Evolutionary conservation across 129 eudicot species (phyloP), one percentile per base, ranked within the genome.

Genomic region (Chrysanthemum makinoi): DNA sequence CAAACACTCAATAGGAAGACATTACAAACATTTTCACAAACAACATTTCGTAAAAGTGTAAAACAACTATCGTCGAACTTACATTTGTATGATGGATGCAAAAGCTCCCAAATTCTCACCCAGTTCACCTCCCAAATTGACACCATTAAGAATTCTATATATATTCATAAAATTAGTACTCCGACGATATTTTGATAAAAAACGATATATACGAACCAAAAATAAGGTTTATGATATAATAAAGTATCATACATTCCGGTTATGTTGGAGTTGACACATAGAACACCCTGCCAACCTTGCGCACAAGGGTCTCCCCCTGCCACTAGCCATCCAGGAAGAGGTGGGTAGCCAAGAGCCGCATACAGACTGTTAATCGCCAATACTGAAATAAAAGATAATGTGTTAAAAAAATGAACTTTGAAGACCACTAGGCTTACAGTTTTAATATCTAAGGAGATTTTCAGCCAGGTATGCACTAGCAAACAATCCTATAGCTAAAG

Each of bases 231-330:
- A 20, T 67, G 33, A 52, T 11, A 49, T 18, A 68, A 30, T 51
- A 81, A 16, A 80, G 14, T 74, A 50, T n/a, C 96, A 22, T 94
- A 94, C 98, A 94, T 76, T 68, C 83, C 87, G 15, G 97, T 87
- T 54, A 95, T 81, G 83, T 90, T 90, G 12, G 99, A 66, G 70
- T 80, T 86, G 52, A 95, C 99, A 74, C 99, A 95, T 68, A 65
- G 89, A 35, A 95, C 91, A 8, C 99, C 99, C 81, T 84, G 97
- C 99, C 99, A 95, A 75, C 79, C 83, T 70, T 87, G 91, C 2
- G 82, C 83, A 71, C 99, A 95, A 24, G 99, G 99, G 80, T 95
- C 99, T 71, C 96, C 97, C 28, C 95, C 96, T 4, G 76, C 50
- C 35, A 89, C 83, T 44, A 90, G 43, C 99, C 99, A 95, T 18